These are phyloP conservation scores for Artemisia tridentata DNA, from an alignment of 129 eudicot species.

Conservation along the genomic window DNA sequence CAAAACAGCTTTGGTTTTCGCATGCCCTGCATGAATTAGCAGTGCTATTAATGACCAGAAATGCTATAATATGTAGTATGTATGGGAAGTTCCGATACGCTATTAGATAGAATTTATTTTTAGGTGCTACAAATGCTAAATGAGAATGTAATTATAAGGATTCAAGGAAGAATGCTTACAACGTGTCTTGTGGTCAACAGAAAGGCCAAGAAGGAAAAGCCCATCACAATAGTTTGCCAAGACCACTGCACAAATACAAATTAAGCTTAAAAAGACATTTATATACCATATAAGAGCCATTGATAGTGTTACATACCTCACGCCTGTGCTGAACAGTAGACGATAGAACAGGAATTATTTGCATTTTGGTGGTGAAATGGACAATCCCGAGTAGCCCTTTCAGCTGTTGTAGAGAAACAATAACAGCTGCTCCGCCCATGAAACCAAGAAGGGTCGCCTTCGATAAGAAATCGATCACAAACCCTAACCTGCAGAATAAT, in stretches of 20 bases:
- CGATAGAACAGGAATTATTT: constrained; percentile 70
- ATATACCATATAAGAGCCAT: neutral
- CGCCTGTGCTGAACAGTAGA: constrained; percentile 63
- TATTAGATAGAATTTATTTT: no score
- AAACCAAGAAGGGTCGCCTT: constrained; percentile 94
- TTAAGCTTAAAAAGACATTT: neutral
- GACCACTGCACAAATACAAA: constrained; percentile 70
- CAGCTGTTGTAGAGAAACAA: constrained; percentile 90
- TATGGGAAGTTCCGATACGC: no score
- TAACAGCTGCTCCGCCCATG: constrained; percentile 99
- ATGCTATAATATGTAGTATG: no score
- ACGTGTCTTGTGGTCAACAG: constrained; percentile 65
- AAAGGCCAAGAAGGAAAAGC: constrained; percentile 63
- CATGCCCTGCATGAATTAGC: constrained; percentile 57
- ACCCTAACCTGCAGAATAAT: constrained; percentile 71
- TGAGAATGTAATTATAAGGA: no score
- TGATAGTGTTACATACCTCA: constrained; percentile 46
- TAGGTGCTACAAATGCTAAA: no score
- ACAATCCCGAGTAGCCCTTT: constrained; percentile 94
- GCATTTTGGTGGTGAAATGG: constrained; percentile 94
- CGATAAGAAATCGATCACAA: constrained; percentile 89
- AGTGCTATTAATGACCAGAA: neutral
- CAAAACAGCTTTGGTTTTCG: constrained; percentile 81
- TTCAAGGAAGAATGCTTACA: constrained; percentile 40
- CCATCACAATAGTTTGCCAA: constrained; percentile 94